These are phyloP conservation scores for Podosphaera leucotricha DNA, from an alignment of 2,329 filamentous ascomycete species.

Conservation along the genomic window DNA sequence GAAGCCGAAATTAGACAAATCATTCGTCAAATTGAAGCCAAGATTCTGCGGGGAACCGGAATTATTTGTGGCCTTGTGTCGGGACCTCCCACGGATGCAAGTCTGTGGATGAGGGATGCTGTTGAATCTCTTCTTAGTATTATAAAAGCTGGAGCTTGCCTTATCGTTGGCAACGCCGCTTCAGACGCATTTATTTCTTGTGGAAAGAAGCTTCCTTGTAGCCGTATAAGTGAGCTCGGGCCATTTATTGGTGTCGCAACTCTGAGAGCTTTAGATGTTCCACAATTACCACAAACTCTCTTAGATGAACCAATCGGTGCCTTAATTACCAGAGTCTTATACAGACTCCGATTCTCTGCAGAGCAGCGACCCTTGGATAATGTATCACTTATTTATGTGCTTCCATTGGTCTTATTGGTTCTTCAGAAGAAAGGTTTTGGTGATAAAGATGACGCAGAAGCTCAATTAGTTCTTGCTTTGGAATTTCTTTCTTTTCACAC, in stretches of 20 bases:
- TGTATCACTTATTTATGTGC: constrained; percentile 65
- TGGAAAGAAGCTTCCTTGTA: constrained; percentile 43
- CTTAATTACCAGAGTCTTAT: constrained; percentile 69
- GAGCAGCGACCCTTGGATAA: constrained; percentile 88
- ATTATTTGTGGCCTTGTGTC: constrained; percentile 62
- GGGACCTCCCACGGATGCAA: constrained; percentile 72
- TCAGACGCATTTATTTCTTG: constrained; percentile 60
- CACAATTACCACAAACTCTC: constrained; percentile 46
- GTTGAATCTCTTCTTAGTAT: constrained; percentile 48
- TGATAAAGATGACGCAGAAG: constrained; percentile 56
- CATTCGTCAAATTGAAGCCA: constrained; percentile 45
- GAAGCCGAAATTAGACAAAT: constrained; percentile 55
- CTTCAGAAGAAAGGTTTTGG: constrained; percentile 61
- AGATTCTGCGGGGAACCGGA: constrained; percentile 59
- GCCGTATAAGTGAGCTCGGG: constrained; percentile 49
- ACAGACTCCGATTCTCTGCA: constrained; percentile 68
- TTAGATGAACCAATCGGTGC: constrained; percentile 62
- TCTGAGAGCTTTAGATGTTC: constrained; percentile 52
- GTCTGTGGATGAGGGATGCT: constrained; percentile 68
- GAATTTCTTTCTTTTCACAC: constrained; percentile 84
- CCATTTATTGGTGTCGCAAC: constrained; percentile 76
- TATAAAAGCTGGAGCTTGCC: constrained; percentile 57
- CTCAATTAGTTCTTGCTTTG: constrained; percentile 69
- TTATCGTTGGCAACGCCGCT: constrained; percentile 60
- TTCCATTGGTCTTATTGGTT: constrained; percentile 61